Percentiles rank a stretch among this genome's conserved stretches.
Conservation (phyloP, 768 basidiomycete genomes). For the Kwoniella bestiolae region DNA sequence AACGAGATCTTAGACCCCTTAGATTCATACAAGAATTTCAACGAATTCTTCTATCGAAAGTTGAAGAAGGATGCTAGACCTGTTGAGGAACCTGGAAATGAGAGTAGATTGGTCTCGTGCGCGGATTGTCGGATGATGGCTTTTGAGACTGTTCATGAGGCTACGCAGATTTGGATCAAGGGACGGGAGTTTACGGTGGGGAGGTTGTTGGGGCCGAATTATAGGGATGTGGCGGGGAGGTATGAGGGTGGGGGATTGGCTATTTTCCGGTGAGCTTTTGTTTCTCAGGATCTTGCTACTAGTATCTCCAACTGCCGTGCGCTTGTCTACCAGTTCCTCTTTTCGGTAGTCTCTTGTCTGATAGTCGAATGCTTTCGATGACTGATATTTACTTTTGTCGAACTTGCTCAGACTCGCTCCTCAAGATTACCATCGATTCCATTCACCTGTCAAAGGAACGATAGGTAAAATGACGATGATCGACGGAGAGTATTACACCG, state of each 20-base stretch:
- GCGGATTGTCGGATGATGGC: conserved; percentile 97
- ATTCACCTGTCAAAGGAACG: conserved; percentile 57
- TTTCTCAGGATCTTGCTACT: not conserved
- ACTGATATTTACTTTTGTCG: not conserved
- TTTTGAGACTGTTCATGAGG: conserved; percentile 82
- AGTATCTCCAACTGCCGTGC: not conserved
- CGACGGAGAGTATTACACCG: conserved; percentile 92
- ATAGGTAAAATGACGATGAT: conserved; percentile 84
- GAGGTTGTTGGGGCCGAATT: conserved; percentile 76
- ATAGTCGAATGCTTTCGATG: no score
- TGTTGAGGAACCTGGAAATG: conserved; percentile 71
- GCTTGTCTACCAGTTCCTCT: no score
- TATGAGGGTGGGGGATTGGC: conserved; percentile 81
- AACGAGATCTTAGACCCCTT: conserved; percentile 83
- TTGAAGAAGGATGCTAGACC: conserved; percentile 82
- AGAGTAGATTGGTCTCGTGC: conserved; percentile 77
- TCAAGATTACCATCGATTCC: conserved; percentile 93
- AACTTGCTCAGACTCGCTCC: conserved; percentile 36
- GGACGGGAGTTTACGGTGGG: conserved; percentile 87
- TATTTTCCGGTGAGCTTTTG: conserved; percentile 69
- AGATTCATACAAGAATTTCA: conserved; percentile 86
- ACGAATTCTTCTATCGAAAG: conserved; percentile 85
- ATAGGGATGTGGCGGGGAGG: conserved; percentile 69
- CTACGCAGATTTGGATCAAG: conserved; percentile 94
- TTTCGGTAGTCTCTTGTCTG: no score